phyloP scores from a whole-genome alignment of 2,329 filamentous ascomycete species.

The Neocucurbitaria cava region DNA sequence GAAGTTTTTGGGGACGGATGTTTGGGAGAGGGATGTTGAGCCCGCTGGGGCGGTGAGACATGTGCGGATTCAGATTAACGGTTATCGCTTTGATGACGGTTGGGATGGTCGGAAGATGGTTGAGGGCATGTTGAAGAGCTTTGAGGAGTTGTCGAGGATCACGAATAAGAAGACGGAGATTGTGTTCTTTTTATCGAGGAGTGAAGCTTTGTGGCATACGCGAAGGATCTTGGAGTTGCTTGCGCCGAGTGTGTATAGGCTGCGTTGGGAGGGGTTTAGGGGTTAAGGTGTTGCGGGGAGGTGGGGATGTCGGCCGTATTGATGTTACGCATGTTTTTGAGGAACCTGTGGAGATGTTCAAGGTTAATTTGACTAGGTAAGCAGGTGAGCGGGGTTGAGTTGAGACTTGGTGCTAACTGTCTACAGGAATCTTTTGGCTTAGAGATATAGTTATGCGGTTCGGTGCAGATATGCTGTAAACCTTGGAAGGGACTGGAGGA shows the following conservation, averaged over 20 bases:
- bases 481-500: too few species aligned
- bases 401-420: neutral
- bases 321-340: neutral
- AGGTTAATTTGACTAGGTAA: neutral
- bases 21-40: neutral
- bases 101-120: too few species aligned
- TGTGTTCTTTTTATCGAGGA: neutral
- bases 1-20: conserved; percentile 1
- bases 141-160: neutral
- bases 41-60: neutral
- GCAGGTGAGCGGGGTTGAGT: neutral
- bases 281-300: neutral
- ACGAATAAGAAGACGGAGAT: neutral
- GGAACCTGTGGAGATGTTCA: neutral
- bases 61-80: neutral
- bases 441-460: neutral
- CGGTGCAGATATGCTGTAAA: neutral
- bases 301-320: neutral
- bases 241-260: neutral
- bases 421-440: neutral
- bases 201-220: too few species aligned
- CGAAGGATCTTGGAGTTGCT: neutral
- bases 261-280: neutral
- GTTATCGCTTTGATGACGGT: too few species aligned
- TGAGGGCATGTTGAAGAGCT: neutral